phyloP scores from a whole-genome alignment of 768 basidiomycete genomes.

The Pleurotus tuoliensis region DNA sequence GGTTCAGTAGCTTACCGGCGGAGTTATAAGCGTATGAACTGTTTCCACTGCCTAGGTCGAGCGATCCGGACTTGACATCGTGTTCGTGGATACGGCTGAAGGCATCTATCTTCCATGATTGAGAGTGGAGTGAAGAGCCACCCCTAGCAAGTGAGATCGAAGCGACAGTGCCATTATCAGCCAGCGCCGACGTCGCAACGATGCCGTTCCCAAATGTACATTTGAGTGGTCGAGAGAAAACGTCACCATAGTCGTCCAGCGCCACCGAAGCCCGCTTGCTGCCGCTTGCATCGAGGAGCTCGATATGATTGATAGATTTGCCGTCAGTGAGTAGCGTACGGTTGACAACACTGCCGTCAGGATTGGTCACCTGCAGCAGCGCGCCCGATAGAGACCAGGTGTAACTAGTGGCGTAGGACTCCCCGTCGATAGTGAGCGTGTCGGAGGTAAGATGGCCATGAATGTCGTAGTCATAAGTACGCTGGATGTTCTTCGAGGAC shows the following conservation, averaged over 20 bases:
- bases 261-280: neutral
- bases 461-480: slow-evolving; percentile 1
- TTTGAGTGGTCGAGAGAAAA: neutral
- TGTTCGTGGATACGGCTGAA: slow-evolving; percentile 3
- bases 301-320: neutral
- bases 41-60: neutral
- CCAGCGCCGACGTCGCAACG: neutral
- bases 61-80: neutral
- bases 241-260: neutral
- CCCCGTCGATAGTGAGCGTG: neutral
- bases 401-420: neutral
- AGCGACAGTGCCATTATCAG: neutral
- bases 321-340: neutral
- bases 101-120: neutral
- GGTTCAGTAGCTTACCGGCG: neutral
- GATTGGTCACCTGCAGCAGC: neutral
- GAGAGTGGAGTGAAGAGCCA: neutral
- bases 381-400: neutral
- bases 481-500: neutral
- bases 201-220: slow-evolving; percentile 3
- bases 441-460: slow-evolving; percentile 2
- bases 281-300: neutral
- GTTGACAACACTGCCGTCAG: neutral
- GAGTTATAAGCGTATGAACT: slow-evolving; percentile 1
- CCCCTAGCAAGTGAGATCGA: neutral